Conservation (phyloP, 2,329 filamentous ascomycete genomes). For the Microsporum ferrugineum region DNA sequence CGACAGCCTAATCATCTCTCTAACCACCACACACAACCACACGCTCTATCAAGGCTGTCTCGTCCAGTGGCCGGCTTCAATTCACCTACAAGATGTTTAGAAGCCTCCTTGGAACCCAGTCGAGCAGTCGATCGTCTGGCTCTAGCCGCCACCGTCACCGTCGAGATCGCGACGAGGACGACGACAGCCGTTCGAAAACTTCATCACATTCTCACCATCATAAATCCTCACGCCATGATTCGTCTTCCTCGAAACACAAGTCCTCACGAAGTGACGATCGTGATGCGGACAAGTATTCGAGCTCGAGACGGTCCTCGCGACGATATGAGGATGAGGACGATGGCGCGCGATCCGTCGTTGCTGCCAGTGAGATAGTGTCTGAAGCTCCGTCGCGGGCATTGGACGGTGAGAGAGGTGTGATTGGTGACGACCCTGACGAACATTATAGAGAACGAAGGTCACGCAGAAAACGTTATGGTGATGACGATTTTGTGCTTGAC, state of each 20-base stretch:
- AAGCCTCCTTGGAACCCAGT: slow-evolving; percentile 6
- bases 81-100: slow-evolving; percentile 7
- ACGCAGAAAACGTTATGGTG: slow-evolving; percentile 1
- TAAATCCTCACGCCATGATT: slow-evolving; percentile 11
- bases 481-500: neutral
- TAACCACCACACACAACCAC: neutral
- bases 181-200: slow-evolving; percentile 24
- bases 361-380: neutral
- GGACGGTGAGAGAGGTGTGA: neutral
- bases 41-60: neutral
- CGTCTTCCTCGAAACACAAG: slow-evolving; percentile 28
- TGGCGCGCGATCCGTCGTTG: neutral
- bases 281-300: slow-evolving; percentile 31
- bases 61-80: neutral
- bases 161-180: slow-evolving; percentile 16
- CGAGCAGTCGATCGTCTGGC: slow-evolving; percentile 5
- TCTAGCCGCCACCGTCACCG: slow-evolving; percentile 13
- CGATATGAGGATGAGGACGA: slow-evolving; percentile 9
- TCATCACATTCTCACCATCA: slow-evolving; percentile 14
- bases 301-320: slow-evolving; percentile 19
- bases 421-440: slow-evolving; percentile 5
- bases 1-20: neutral
- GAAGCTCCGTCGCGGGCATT: neutral
- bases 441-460: slow-evolving; percentile 9
- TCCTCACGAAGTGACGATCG: slow-evolving; percentile 38